phyloP scores from a whole-genome alignment of 2,329 filamentous ascomycete genomes.

The Ophiocordyceps camponoti-leonardi region DNA sequence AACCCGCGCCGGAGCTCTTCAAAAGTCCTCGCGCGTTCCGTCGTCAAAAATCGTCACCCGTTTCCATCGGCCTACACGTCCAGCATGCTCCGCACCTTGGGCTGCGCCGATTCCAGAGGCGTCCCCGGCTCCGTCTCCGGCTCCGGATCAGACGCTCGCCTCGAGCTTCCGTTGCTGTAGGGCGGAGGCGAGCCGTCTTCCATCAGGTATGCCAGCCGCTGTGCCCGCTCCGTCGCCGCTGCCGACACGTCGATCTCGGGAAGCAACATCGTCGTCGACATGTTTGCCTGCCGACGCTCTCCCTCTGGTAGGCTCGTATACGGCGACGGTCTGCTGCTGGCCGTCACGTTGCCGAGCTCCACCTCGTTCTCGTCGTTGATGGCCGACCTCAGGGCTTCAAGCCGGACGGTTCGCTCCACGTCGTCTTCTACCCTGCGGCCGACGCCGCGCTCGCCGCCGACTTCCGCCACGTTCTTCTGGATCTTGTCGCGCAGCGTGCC shows the following conservation, averaged over 20 bases:
- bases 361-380: slow-evolving; percentile 13
- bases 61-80: slow-evolving; percentile 23
- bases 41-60: not conserved
- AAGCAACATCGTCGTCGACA: not conserved
- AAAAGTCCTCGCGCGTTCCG: not conserved
- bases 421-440: slow-evolving; percentile 22
- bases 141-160: slow-evolving; percentile 12
- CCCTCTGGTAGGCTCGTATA: not conserved
- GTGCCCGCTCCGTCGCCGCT: slow-evolving; percentile 11
- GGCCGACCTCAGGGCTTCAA: slow-evolving; percentile 14
- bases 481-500: slow-evolving; percentile 31
- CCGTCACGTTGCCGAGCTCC: slow-evolving; percentile 19
- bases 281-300: not conserved
- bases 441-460: slow-evolving; percentile 30
- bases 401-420: slow-evolving; percentile 17
- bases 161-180: slow-evolving; percentile 14
- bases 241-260: slow-evolving; percentile 8
- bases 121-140: slow-evolving; percentile 9
- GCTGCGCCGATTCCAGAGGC: slow-evolving; percentile 28
- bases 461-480: slow-evolving; percentile 34
- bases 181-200: slow-evolving; percentile 21
- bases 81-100: slow-evolving; percentile 37
- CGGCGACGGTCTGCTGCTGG: not conserved
- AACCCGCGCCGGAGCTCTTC: no score
- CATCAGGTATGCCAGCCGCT: slow-evolving; percentile 21